phyloP scores from a whole-genome alignment of 2,329 filamentous ascomycete species.

The Colletotrichum abscissum region DNA sequence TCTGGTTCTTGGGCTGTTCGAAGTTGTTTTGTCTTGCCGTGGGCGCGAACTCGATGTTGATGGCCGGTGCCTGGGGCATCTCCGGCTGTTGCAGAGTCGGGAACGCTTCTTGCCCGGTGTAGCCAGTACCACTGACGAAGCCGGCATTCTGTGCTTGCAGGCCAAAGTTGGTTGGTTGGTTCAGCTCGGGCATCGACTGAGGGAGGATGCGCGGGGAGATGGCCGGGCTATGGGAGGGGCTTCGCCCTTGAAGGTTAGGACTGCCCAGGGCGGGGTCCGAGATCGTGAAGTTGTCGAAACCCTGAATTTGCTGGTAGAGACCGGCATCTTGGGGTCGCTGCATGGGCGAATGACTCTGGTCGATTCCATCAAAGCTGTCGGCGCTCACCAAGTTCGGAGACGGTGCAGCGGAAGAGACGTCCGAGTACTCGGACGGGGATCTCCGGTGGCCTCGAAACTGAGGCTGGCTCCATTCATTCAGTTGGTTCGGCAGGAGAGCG shows the following conservation, averaged over 20 bases:
- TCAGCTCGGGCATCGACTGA: slow-evolving; percentile 64
- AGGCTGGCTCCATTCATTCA: slow-evolving; percentile 63
- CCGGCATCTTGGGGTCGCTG: slow-evolving; percentile 77
- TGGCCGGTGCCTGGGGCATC: slow-evolving; percentile 83
- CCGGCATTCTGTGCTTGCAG: slow-evolving; percentile 53
- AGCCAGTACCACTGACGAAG: slow-evolving; percentile 48
- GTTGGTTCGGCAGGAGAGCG: slow-evolving; percentile 64
- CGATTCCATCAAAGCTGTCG: slow-evolving; percentile 81
- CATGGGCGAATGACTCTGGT: slow-evolving; percentile 82
- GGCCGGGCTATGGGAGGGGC: slow-evolving; percentile 80
- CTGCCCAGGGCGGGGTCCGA: slow-evolving; percentile 76
- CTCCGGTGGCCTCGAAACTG: slow-evolving; percentile 86
- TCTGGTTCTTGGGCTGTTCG: slow-evolving; percentile 72
- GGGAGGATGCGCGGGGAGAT: slow-evolving; percentile 72
- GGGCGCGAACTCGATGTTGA: slow-evolving; percentile 93
- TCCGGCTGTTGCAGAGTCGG: slow-evolving; percentile 66
- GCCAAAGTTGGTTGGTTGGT: slow-evolving; percentile 59
- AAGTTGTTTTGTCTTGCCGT: slow-evolving; percentile 74
- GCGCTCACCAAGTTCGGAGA: slow-evolving; percentile 84
- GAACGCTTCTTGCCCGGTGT: slow-evolving; percentile 61
- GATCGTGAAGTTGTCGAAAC: slow-evolving; percentile 83
- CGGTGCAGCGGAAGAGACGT: slow-evolving; percentile 85
- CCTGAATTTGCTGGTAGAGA: slow-evolving; percentile 82
- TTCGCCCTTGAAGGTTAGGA: slow-evolving; percentile 76
- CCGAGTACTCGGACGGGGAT: slow-evolving; percentile 90